phyloP scores from a whole-genome alignment of 1,139 yeast species.

The Lodderomyces oxycetoniae region DNA sequence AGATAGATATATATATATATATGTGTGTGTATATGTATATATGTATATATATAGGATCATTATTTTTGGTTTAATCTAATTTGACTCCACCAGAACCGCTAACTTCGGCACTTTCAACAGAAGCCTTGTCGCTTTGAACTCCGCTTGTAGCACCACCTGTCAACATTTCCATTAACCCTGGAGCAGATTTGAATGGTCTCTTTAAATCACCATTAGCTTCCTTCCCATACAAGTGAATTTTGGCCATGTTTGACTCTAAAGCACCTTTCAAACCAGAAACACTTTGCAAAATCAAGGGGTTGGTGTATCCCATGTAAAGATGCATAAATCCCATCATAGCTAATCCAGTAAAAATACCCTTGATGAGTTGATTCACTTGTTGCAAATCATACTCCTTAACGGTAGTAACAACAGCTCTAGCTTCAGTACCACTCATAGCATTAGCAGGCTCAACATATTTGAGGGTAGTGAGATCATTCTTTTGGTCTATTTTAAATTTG shows the following conservation, averaged over 20 bases:
- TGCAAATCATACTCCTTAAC: conserved; percentile 90
- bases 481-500: conserved; percentile 55
- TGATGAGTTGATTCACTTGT: conserved; percentile 75
- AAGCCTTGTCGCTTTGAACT: conserved; percentile 78
- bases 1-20: background rate
- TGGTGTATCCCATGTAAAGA: conserved; percentile 94
- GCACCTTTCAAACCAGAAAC: conserved; percentile 88
- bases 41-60: background rate
- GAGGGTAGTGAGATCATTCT: conserved; percentile 88
- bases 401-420: conserved; percentile 79
- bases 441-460: conserved; percentile 87
- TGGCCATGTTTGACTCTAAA: conserved; percentile 84
- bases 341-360: conserved; percentile 78
- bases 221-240: conserved; percentile 81
- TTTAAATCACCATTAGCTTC: conserved; percentile 88
- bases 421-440: conserved; percentile 69
- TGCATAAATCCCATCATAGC: conserved; percentile 99
- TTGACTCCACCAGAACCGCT: conserved; percentile 89
- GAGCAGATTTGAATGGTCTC: conserved; percentile 94
- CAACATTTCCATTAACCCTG: conserved; percentile 69
- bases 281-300: conserved; percentile 94
- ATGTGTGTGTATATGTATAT: background rate
- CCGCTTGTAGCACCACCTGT: conserved; percentile 43
- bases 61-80: conserved; percentile 54
- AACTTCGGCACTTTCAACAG: conserved; percentile 80